Conservation (phyloP, 495 filamentous ascomycete genomes). For the Staphylotrichum tortipilum region DNA sequence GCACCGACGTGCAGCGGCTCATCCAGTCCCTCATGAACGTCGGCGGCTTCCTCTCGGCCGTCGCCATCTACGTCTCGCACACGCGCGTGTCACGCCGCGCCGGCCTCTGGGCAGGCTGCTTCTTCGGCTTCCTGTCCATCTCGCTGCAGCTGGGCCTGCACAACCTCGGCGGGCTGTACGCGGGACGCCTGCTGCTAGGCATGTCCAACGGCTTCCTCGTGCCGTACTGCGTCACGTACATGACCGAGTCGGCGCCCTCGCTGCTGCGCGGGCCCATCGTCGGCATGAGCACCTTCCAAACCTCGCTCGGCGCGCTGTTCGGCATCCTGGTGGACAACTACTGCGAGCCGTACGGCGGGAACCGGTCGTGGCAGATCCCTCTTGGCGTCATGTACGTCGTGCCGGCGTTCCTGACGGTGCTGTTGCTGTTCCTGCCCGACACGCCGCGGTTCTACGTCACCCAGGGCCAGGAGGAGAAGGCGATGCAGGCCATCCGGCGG, state of each 20-base stretch:
- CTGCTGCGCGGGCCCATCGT: slow-evolving; percentile 36
- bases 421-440: slow-evolving; percentile 54
- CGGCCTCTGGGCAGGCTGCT: slow-evolving; percentile 37
- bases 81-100: slow-evolving; percentile 37
- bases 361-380: slow-evolving; percentile 47
- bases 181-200: slow-evolving; percentile 38
- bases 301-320: slow-evolving; percentile 45
- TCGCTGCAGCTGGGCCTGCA: slow-evolving; percentile 36
- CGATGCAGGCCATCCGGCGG: slow-evolving; percentile 21
- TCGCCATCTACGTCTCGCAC: slow-evolving; percentile 33
- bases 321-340: slow-evolving; percentile 57
- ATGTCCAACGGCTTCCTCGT: slow-evolving; percentile 39
- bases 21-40: slow-evolving; percentile 36
- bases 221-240: slow-evolving; percentile 40
- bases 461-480: slow-evolving; percentile 24
- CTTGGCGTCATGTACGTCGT: slow-evolving; percentile 51
- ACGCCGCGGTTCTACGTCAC: slow-evolving; percentile 43
- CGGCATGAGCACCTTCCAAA: slow-evolving; percentile 43
- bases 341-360: slow-evolving; percentile 32
- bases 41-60: slow-evolving; percentile 31
- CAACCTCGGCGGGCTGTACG: slow-evolving; percentile 35
- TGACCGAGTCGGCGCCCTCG: slow-evolving; percentile 32
- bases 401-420: slow-evolving; percentile 42
- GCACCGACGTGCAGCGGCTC: slow-evolving; percentile 32
- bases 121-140: slow-evolving; percentile 28